Percentiles rank a stretch among this genome's conserved stretches.
Conservation (phyloP, 306 rosid genomes). For the Urtica urens region DNA sequence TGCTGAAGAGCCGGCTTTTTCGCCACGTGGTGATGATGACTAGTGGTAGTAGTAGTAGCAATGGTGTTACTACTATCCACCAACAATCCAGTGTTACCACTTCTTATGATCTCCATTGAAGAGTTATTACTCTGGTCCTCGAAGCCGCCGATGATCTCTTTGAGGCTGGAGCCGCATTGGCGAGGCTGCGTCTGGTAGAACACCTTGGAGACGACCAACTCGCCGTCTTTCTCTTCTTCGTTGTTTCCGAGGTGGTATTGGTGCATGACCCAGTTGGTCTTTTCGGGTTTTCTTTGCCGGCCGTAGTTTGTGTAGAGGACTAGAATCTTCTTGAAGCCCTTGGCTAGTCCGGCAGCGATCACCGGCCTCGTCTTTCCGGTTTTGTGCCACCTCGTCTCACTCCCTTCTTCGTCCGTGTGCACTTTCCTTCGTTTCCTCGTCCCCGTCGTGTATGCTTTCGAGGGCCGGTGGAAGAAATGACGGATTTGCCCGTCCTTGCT, state of each 20-base stretch:
- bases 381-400: constrained; percentile 96
- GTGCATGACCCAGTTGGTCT: constrained; percentile 94
- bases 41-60: background rate
- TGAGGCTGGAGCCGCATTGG: constrained; percentile 35
- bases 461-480: constrained; percentile 83
- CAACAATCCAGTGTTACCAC: constrained; percentile 7
- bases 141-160: constrained; percentile 2
- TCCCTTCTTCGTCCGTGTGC: constrained; percentile 63
- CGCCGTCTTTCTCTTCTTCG: constrained; percentile 89
- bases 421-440: constrained; percentile 86
- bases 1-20: constrained; percentile 17
- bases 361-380: constrained; percentile 85
- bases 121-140: constrained; percentile 30
- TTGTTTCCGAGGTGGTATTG: constrained; percentile 75
- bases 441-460: constrained; percentile 91
- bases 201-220: constrained; percentile 71
- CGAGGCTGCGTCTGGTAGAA: constrained; percentile 88
- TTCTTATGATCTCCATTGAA: constrained; percentile 19
- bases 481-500: constrained; percentile 74
- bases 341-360: constrained; percentile 23
- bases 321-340: constrained; percentile 81
- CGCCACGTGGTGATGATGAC: constrained; percentile 11
- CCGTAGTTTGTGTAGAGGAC: constrained; percentile 90
- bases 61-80: too few species aligned
- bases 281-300: constrained; percentile 60